Evolutionary conservation across 2,329 filamentous ascomycete genomes (phyloP).

Genomic region (Aspergillus terreus): DNA sequence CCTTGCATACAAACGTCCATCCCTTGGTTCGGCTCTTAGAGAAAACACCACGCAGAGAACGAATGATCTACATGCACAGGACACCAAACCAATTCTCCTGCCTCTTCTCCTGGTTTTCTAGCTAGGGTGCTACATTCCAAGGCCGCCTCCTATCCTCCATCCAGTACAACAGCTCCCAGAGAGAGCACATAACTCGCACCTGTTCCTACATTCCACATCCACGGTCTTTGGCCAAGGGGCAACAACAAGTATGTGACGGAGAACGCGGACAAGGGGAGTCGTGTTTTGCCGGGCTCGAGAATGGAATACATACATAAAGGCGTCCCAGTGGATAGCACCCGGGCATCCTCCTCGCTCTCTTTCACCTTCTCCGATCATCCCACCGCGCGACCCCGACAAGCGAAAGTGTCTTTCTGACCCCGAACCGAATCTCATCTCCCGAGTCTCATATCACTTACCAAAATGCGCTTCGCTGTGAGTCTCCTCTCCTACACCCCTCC

Average conservation of each 20-base stretch:
- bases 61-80: background rate
- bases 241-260: background rate
- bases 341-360: background rate
- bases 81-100: background rate
- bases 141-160: background rate
- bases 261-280: background rate
- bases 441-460: background rate
- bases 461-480: conserved; percentile 14
- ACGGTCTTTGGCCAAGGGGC: background rate
- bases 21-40: background rate
- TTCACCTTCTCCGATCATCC: background rate
- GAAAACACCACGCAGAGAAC: background rate
- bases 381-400: background rate
- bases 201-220: background rate
- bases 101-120: background rate
- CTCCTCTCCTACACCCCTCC: background rate
- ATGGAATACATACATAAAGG: background rate
- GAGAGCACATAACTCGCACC: background rate
- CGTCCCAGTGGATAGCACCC: background rate
- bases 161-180: background rate
- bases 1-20: background rate
- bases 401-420: background rate
- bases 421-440: background rate
- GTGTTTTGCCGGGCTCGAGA: background rate
- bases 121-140: background rate